A percentile compares a stretch with the other conserved stretches of the same genome.
These are phyloP conservation scores for Annulohypoxylon moriforme DNA, from an alignment of 495 filamentous ascomycete species.

Conservation along the genomic window DNA sequence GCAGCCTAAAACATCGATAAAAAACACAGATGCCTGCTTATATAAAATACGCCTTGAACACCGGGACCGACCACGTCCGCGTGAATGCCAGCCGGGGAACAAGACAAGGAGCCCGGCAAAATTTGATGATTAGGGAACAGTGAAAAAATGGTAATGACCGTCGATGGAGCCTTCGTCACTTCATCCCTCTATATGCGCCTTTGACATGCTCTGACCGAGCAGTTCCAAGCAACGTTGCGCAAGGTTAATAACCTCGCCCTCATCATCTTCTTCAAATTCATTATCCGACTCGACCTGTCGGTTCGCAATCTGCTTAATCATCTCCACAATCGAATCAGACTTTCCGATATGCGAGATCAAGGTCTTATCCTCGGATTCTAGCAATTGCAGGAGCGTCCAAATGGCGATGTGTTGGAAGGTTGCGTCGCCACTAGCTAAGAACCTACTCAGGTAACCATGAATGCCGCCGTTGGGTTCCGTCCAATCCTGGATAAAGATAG, in stretches of 20 bases:
- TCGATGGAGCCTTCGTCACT: background rate
- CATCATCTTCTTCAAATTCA: conserved; percentile 85
- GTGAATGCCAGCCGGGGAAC: conserved; percentile 45
- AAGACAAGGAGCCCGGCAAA: conserved; percentile 23
- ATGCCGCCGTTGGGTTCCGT: conserved; percentile 91
- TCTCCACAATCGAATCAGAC: conserved; percentile 86
- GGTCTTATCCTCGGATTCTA: conserved; percentile 91
- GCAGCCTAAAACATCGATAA: conserved; percentile 41
- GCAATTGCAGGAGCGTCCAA: conserved; percentile 94
- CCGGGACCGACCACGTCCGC: conserved; percentile 51
- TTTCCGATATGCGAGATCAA: conserved; percentile 86
- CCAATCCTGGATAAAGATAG: conserved; percentile 95
- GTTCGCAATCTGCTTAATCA: conserved; percentile 91
- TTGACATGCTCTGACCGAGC: conserved; percentile 69
- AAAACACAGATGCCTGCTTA: conserved; percentile 45
- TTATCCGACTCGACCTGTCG: conserved; percentile 90
- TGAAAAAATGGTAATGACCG: conserved; percentile 23
- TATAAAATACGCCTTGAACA: conserved; percentile 52
- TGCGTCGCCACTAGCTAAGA: conserved; percentile 91
- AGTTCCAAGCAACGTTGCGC: conserved; percentile 90
- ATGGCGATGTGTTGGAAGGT: conserved; percentile 99
- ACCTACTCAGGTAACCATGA: conserved; percentile 91
- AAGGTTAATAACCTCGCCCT: conserved; percentile 91
- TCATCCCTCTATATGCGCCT: conserved; percentile 68
- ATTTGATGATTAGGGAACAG: conserved; percentile 24